Percentiles rank a stretch among this genome's conserved stretches.
phyloP scores from a whole-genome alignment of 306 rosid species.

The Lithocarpus polystachyus region DNA sequence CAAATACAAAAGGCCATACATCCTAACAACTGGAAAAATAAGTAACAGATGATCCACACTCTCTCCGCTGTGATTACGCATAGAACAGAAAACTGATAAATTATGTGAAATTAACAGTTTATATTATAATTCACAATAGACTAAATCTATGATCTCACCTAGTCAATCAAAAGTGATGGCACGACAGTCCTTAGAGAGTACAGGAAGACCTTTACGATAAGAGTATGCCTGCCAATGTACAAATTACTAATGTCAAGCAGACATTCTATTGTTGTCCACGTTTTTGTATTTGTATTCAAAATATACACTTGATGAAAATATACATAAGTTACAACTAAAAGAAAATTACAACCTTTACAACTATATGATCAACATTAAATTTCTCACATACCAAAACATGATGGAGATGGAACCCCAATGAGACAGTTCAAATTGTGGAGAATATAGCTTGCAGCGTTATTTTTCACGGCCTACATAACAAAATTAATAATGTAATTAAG shows the following conservation, averaged over 20 bases:
- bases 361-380: background rate
- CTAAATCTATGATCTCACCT: conserved; percentile 43
- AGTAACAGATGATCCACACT: too few relatives aligned
- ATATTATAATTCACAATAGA: background rate
- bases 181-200: conserved; percentile 60
- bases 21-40: too few relatives aligned
- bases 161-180: conserved; percentile 78
- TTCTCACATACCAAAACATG: background rate
- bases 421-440: background rate
- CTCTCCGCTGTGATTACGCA: background rate
- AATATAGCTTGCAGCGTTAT: background rate
- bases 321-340: too few relatives aligned
- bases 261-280: too few relatives aligned
- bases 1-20: too few relatives aligned
- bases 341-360: too few relatives aligned
- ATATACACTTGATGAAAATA: too few relatives aligned
- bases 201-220: conserved; percentile 74
- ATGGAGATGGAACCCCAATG: background rate
- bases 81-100: background rate
- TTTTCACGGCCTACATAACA: background rate
- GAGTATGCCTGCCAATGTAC: conserved; percentile 68
- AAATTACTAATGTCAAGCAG: conserved; percentile 6
- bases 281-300: too few relatives aligned
- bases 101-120: background rate
- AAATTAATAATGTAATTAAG: too few relatives aligned